phyloP scores from a whole-genome alignment of 108 stramenopile genomes.

The Seminavis robusta region DNA sequence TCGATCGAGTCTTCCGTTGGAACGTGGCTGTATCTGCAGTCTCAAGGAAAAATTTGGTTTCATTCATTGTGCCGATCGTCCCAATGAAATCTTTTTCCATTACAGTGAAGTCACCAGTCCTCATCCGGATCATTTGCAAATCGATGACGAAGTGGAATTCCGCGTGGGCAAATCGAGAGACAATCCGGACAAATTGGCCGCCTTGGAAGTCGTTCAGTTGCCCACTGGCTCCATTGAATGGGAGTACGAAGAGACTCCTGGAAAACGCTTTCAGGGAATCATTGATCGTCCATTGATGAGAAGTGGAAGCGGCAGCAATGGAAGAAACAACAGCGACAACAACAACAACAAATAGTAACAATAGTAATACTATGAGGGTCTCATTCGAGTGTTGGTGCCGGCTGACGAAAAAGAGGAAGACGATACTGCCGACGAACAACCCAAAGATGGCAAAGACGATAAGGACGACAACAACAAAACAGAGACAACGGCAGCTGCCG shows the following conservation, averaged over 20 bases:
- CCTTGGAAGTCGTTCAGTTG: slow-evolving; percentile 34
- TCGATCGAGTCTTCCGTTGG: slow-evolving; percentile 32
- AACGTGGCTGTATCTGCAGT: slow-evolving; percentile 61
- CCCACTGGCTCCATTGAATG: slow-evolving; percentile 53
- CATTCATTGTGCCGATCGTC: slow-evolving; percentile 78
- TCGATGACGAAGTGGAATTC: slow-evolving; percentile 72
- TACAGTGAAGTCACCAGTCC: slow-evolving; percentile 34
- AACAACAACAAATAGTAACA: slow-evolving; percentile 4
- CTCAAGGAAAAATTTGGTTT: slow-evolving; percentile 74
- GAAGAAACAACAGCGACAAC: slow-evolving; percentile 3
- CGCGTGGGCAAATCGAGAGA: slow-evolving; percentile 21
- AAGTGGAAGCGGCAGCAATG: no score
- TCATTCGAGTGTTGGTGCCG: slow-evolving; percentile 5
- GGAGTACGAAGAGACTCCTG: slow-evolving; percentile 64
- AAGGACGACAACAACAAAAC: background rate
- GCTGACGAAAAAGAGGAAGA: background rate
- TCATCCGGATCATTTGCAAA: slow-evolving; percentile 49
- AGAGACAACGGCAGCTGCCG: background rate
- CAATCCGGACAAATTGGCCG: slow-evolving; percentile 29
- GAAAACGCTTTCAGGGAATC: slow-evolving; percentile 37
- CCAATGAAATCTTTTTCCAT: slow-evolving; percentile 75
- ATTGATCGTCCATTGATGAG: slow-evolving; percentile 37
- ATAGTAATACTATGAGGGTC: slow-evolving; percentile 3
- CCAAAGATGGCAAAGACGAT: slow-evolving; percentile 1
- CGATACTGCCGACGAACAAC: slow-evolving; percentile 4